Evolutionary conservation across 768 basidiomycete species (phyloP).

Genomic region (Tylopilus intermedius): DNA sequence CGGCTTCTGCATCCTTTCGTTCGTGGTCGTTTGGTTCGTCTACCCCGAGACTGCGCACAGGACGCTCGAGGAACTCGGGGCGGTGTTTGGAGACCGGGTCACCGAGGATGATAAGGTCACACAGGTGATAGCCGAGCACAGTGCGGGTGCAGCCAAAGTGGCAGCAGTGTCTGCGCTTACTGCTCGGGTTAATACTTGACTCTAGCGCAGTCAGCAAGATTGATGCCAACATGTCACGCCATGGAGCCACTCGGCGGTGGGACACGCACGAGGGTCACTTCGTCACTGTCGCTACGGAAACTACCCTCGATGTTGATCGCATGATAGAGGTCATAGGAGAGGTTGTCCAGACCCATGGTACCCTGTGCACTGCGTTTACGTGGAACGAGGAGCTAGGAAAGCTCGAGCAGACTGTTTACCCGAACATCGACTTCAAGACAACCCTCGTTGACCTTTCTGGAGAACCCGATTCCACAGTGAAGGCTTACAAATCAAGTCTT

Average conservation of each 20-base stretch:
- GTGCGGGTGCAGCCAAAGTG: conserved; percentile 7
- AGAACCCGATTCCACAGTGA: conserved; percentile 20
- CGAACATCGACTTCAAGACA: conserved; percentile 21
- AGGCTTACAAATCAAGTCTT: conserved; percentile 29
- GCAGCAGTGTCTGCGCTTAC: conserved; percentile 14
- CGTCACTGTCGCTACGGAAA: conserved; percentile 18
- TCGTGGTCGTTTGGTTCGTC: conserved; percentile 40
- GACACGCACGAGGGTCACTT: conserved; percentile 28
- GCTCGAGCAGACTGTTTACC: conserved; percentile 29
- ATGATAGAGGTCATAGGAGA: conserved; percentile 26
- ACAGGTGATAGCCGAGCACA: conserved; percentile 15
- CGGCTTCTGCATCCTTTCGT: conserved; percentile 42
- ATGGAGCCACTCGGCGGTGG: conserved; percentile 29
- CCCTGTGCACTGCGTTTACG: conserved; percentile 26
- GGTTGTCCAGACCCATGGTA: conserved; percentile 27
- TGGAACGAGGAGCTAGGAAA: conserved; percentile 29
- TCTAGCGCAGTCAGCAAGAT: conserved; percentile 25
- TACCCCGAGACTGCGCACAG: conserved; percentile 46
- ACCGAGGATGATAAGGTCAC: conserved; percentile 21
- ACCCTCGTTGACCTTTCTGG: conserved; percentile 24
- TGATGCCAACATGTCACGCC: conserved; percentile 5
- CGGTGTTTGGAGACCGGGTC: conserved; percentile 42
- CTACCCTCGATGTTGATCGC: conserved; percentile 23
- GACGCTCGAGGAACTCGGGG: conserved; percentile 47
- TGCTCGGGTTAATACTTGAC: not conserved